These are phyloP conservation scores for Phytophthora hibernalis DNA, from an alignment of 352 stramenopile species.

Conservation along the genomic window DNA sequence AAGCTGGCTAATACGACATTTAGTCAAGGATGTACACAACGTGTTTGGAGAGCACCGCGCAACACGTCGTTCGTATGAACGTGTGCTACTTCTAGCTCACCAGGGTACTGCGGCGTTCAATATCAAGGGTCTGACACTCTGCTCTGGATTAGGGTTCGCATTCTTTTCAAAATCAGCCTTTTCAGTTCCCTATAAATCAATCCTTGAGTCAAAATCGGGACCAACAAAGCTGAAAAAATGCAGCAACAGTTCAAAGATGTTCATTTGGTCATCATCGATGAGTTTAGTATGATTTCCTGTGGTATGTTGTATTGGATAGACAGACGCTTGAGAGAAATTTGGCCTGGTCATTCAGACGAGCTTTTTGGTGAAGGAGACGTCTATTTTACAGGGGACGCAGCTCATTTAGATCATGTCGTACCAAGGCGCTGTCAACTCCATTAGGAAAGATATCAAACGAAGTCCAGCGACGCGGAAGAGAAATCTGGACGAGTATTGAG, in stretches of 20 bases:
- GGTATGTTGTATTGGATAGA: constrained; percentile 19
- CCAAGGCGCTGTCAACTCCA: constrained; percentile 3
- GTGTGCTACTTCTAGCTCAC: constrained; percentile 2
- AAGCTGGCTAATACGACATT: background rate
- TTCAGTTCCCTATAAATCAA: constrained; percentile 1
- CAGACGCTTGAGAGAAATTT: constrained; percentile 8
- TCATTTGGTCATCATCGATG: constrained; percentile 13
- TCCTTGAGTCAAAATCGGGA: constrained; percentile 1
- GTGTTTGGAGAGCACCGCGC: constrained; percentile 5
- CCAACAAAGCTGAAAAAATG: background rate
- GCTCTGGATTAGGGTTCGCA: background rate
- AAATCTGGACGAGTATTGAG: background rate
- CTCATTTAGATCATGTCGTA: constrained; percentile 5
- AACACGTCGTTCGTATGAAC: background rate
- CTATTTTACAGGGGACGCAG: background rate
- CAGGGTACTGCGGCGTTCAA: constrained; percentile 9
- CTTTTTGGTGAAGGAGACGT: constrained; percentile 11
- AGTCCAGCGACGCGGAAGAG: background rate
- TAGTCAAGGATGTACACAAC: constrained; percentile 5
- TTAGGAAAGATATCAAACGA: background rate
- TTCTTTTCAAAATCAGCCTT: constrained; percentile 5
- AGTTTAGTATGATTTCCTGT: constrained; percentile 3
- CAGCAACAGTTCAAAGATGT: constrained; percentile 10
- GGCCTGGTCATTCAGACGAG: background rate
- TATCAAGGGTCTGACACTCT: constrained; percentile 7